These are phyloP conservation scores for Fusarium penzigii DNA, from an alignment of 2,329 filamentous ascomycete species.

Conservation along the genomic window DNA sequence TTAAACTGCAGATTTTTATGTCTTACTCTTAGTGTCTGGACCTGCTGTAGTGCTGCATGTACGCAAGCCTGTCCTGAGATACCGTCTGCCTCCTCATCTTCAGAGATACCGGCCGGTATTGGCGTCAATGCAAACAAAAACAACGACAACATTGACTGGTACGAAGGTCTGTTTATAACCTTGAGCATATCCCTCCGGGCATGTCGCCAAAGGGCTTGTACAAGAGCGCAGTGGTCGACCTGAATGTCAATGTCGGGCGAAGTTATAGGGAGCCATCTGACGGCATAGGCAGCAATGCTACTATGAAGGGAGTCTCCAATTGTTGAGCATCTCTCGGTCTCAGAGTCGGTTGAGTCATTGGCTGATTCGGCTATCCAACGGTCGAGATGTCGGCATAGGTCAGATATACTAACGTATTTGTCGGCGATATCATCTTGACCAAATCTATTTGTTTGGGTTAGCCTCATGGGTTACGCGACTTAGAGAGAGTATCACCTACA, in stretches of 20 bases:
- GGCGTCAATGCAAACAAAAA: conserved; percentile 43
- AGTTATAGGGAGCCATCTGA: conserved; percentile 32
- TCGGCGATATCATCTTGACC: conserved; percentile 27
- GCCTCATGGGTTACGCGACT: conserved; percentile 2
- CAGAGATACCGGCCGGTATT: conserved; percentile 40
- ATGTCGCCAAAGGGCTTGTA: conserved; percentile 35
- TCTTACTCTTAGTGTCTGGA: conserved; percentile 40
- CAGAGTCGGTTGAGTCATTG: conserved; percentile 6
- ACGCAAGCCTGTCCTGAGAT: conserved; percentile 42
- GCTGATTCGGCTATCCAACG: conserved; percentile 30
- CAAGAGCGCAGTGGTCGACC: conserved; percentile 13
- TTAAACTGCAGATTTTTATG: conserved; percentile 43
- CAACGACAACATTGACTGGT: conserved; percentile 42
- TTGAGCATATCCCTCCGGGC: conserved; percentile 40
- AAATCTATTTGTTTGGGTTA: conserved; percentile 14
- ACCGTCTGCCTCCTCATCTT: conserved; percentile 43
- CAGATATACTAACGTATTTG: conserved; percentile 33
- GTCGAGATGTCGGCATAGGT: conserved; percentile 35
- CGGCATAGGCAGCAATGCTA: conserved; percentile 31
- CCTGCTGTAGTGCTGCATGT: conserved; percentile 42
- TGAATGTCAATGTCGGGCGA: conserved; percentile 3
- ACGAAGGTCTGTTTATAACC: conserved; percentile 42
- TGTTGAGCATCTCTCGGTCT: conserved; percentile 19
- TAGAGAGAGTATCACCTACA: conserved; percentile 29
- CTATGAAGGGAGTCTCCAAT: conserved; percentile 30